Percentiles rank a stretch among this genome's conserved stretches.
These are phyloP conservation scores for Colletotrichum tamarilloi DNA, from an alignment of 2,329 filamentous ascomycete genomes.

Conservation along the genomic window DNA sequence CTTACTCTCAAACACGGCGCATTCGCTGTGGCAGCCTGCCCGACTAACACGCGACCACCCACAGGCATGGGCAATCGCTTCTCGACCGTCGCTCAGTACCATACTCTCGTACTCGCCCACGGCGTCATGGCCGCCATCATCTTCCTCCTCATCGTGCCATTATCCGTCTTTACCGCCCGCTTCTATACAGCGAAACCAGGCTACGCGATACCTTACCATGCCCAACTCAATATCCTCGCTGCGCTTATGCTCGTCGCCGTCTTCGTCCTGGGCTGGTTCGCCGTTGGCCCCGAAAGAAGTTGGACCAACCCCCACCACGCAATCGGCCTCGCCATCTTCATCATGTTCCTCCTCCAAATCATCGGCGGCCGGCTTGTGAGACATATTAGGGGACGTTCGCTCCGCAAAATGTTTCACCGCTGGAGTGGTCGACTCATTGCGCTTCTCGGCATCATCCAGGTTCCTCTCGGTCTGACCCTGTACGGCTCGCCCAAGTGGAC, in stretches of 20 bases:
- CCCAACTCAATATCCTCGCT: constrained; percentile 78
- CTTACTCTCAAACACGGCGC: not conserved
- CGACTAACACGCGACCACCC: constrained; percentile 36
- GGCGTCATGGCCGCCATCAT: constrained; percentile 77
- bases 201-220: constrained; percentile 74
- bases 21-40: not conserved
- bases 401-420: constrained; percentile 78
- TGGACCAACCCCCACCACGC: constrained; percentile 87
- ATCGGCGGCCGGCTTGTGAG: constrained; percentile 75
- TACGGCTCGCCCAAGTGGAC: constrained; percentile 89
- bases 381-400: constrained; percentile 60
- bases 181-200: constrained; percentile 75
- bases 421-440: constrained; percentile 86
- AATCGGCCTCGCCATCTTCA: constrained; percentile 83
- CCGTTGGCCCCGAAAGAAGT: constrained; percentile 78
- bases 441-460: constrained; percentile 85
- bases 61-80: constrained; percentile 87
- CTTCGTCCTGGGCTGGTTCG: constrained; percentile 81
- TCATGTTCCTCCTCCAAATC: constrained; percentile 77
- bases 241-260: constrained; percentile 76
- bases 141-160: constrained; percentile 79
- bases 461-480: constrained; percentile 88
- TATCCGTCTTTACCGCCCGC: constrained; percentile 78
- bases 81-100: constrained; percentile 75
- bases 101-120: constrained; percentile 76